Conservation (phyloP, 1,139 yeast genomes). For the Taiozyma sp. region DNA sequence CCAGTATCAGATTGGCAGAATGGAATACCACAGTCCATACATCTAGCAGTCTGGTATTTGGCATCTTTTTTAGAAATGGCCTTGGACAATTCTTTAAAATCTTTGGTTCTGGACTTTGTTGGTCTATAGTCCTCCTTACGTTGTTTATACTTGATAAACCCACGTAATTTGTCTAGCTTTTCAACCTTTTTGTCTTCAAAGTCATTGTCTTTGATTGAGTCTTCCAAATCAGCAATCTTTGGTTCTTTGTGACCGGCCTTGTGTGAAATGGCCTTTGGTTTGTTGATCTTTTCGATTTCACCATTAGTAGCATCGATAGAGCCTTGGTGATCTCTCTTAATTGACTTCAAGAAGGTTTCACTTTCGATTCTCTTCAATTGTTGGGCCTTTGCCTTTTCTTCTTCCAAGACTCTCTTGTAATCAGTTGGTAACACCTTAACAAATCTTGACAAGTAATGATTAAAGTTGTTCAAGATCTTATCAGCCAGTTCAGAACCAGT, state of each 20-base stretch:
- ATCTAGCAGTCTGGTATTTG: slow-evolving; percentile 92
- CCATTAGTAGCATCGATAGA: slow-evolving; percentile 91
- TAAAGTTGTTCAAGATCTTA: slow-evolving; percentile 77
- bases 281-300: slow-evolving; percentile 51
- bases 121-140: slow-evolving; percentile 84
- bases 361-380: slow-evolving; percentile 55
- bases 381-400: slow-evolving; percentile 66
- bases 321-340: slow-evolving; percentile 51
- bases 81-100: slow-evolving; percentile 88
- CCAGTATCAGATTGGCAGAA: slow-evolving; percentile 98
- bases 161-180: slow-evolving; percentile 77
- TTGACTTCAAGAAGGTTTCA: slow-evolving; percentile 54
- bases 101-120: slow-evolving; percentile 71
- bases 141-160: slow-evolving; percentile 91
- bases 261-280: slow-evolving; percentile 43
- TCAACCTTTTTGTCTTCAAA: slow-evolving; percentile 55
- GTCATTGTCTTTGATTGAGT: slow-evolving; percentile 68
- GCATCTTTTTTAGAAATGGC: slow-evolving; percentile 85
- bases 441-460: slow-evolving; percentile 81
- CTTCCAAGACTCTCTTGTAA: slow-evolving; percentile 84
- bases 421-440: slow-evolving; percentile 93
- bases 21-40: slow-evolving; percentile 99
- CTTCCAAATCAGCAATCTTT: slow-evolving; percentile 84
- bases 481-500: slow-evolving; percentile 91
- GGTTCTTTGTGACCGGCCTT: slow-evolving; percentile 60